These are phyloP conservation scores for Calonectria multiphialidica DNA, from an alignment of 2,329 filamentous ascomycete species.

Conservation along the genomic window DNA sequence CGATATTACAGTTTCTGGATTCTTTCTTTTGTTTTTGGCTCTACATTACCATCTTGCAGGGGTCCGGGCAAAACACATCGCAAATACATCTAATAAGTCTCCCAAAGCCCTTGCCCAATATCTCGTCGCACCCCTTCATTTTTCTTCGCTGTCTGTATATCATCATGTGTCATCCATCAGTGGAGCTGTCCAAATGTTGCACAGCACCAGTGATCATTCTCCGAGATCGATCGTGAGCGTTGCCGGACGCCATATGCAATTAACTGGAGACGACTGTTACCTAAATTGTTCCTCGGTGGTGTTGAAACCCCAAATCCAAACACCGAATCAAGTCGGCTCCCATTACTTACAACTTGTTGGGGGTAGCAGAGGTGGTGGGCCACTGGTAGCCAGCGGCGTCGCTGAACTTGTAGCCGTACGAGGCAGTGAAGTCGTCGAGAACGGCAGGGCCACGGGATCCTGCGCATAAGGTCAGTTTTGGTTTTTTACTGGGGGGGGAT, in stretches of 20 bases:
- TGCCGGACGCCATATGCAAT: constrained; percentile 30
- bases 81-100: constrained; percentile 37
- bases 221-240: constrained; percentile 37
- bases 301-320: constrained; percentile 19
- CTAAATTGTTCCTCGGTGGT: constrained; percentile 17
- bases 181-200: constrained; percentile 22
- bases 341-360: constrained; percentile 82
- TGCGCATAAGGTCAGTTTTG: constrained; percentile 55
- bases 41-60: constrained; percentile 34
- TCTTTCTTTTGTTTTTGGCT: constrained; percentile 30
- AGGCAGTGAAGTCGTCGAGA: constrained; percentile 96
- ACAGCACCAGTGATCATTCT: constrained; percentile 35
- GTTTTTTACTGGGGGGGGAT: neutral
- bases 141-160: constrained; percentile 35
- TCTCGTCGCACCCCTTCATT: constrained; percentile 32
- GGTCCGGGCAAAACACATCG: constrained; percentile 29
- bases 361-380: constrained; percentile 80
- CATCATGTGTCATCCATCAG: constrained; percentile 34
- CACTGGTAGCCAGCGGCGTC: constrained; percentile 97
- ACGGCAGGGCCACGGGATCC: constrained; percentile 97
- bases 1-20: constrained; percentile 24
- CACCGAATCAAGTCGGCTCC: constrained; percentile 29
- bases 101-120: constrained; percentile 36
- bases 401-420: constrained; percentile 99
- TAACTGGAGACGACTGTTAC: constrained; percentile 41